phyloP scores from a whole-genome alignment of 371 early-diverging fungal genomes.

The Mucor lusitanicus region DNA sequence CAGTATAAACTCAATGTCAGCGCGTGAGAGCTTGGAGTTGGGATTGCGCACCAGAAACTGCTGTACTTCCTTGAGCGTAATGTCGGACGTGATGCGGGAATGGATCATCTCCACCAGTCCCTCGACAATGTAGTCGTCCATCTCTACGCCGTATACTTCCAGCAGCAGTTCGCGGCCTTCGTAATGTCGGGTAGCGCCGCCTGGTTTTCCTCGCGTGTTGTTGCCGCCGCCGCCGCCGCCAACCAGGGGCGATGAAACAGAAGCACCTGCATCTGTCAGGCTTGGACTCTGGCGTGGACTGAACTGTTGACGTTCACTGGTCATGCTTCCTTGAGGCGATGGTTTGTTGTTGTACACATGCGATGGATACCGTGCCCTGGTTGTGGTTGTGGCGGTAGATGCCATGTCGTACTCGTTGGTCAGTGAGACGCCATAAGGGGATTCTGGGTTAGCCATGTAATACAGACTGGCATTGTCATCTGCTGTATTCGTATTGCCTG shows the following conservation, averaged over 20 bases:
- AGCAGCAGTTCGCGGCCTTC: slow-evolving; percentile 65
- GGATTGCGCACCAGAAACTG: slow-evolving; percentile 74
- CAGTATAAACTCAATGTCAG: slow-evolving; percentile 70
- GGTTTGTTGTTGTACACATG: slow-evolving; percentile 16
- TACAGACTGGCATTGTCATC: neutral
- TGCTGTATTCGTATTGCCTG: neutral
- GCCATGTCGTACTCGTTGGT: neutral
- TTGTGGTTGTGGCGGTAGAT: slow-evolving; percentile 20
- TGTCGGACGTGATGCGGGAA: slow-evolving; percentile 56
- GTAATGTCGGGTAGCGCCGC: neutral
- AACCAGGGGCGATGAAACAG: slow-evolving; percentile 16
- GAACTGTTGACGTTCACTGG: slow-evolving; percentile 25
- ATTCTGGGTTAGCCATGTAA: slow-evolving; percentile 13
- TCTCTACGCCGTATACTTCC: slow-evolving; percentile 78
- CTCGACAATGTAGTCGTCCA: slow-evolving; percentile 62
- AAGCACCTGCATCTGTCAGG: slow-evolving; percentile 11
- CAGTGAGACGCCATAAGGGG: slow-evolving; percentile 18
- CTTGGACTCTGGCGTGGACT: slow-evolving; percentile 27
- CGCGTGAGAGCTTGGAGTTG: slow-evolving; percentile 63
- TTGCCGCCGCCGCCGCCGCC: neutral
- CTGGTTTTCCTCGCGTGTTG: no score
- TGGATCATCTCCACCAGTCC: slow-evolving; percentile 74
- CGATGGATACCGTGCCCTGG: slow-evolving; percentile 19
- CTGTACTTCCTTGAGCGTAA: slow-evolving; percentile 69
- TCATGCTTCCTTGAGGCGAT: slow-evolving; percentile 36